These are phyloP conservation scores for Pleurotus tuber-regium DNA, from an alignment of 768 basidiomycete species.

Conservation along the genomic window DNA sequence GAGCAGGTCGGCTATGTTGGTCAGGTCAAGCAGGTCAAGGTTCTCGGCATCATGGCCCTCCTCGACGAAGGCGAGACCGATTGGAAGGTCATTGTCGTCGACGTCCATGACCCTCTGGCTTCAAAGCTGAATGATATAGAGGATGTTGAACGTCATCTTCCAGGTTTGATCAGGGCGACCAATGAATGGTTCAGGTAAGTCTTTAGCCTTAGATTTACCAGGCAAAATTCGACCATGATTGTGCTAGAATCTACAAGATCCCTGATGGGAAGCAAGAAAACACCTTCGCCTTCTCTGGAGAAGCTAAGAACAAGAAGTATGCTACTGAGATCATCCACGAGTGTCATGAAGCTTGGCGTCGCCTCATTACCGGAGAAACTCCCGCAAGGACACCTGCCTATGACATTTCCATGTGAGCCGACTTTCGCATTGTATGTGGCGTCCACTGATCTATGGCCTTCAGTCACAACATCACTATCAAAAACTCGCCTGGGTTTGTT, in stretches of 20 bases:
- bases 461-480: constrained; percentile 80
- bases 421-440: no score
- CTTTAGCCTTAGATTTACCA: neutral
- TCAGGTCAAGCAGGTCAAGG: constrained; percentile 99
- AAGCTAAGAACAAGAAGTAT: constrained; percentile 99
- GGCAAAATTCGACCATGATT: neutral
- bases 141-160: constrained; percentile 97
- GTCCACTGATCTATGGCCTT: constrained; percentile 6
- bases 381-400: constrained; percentile 69
- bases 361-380: constrained; percentile 78
- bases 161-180: constrained; percentile 93
- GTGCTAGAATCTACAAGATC: constrained; percentile 86
- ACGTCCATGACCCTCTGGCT: constrained; percentile 93
- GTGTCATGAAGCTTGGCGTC: constrained; percentile 98
- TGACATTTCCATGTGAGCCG: constrained; percentile 81
- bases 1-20: constrained; percentile 97
- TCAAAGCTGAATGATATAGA: constrained; percentile 97
- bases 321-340: constrained; percentile 99
- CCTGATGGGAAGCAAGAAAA: constrained; percentile 97
- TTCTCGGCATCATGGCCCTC: constrained; percentile 99
- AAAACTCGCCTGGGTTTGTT: constrained; percentile 71
- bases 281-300: constrained; percentile 98
- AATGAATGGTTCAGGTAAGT: constrained; percentile 97
- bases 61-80: constrained; percentile 99
- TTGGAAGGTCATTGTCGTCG: constrained; percentile 99